These are phyloP conservation scores for Clonostachys chloroleuca DNA, from an alignment of 2,329 filamentous ascomycete genomes.

Conservation along the genomic window DNA sequence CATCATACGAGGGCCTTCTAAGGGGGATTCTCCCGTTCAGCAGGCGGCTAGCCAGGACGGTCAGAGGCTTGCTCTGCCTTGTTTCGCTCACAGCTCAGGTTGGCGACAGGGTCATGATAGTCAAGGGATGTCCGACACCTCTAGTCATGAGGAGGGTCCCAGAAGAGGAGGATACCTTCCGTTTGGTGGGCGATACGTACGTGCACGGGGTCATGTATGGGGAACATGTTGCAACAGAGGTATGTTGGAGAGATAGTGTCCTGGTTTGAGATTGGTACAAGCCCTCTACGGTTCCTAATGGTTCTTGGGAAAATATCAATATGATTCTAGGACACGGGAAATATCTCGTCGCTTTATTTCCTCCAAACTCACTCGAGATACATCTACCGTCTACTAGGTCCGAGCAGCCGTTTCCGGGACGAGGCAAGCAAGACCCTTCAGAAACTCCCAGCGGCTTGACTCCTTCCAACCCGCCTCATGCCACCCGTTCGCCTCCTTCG, in stretches of 20 bases:
- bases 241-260: slow-evolving; percentile 7
- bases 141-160: slow-evolving; percentile 7
- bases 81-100: slow-evolving; percentile 7
- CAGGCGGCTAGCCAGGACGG: slow-evolving; percentile 9
- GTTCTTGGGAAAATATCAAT: too few species aligned
- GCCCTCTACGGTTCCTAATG: too few species aligned
- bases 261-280: background rate
- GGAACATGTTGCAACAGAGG: slow-evolving; percentile 6
- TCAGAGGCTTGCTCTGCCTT: slow-evolving; percentile 10
- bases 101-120: slow-evolving; percentile 10
- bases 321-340: too few species aligned
- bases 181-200: slow-evolving; percentile 8
- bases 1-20: slow-evolving; percentile 8
- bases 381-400: too few species aligned
- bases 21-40: slow-evolving; percentile 6
- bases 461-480: too few species aligned
- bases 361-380: too few species aligned
- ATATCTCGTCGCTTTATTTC: too few species aligned
- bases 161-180: slow-evolving; percentile 5
- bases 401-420: too few species aligned
- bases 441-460: too few species aligned
- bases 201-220: slow-evolving; percentile 11
- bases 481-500: too few species aligned
- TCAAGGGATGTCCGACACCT: slow-evolving; percentile 9
- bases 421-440: too few species aligned